Evolutionary conservation across 495 filamentous ascomycete genomes (phyloP).

Genomic region (Podospora fimiseda): DNA sequence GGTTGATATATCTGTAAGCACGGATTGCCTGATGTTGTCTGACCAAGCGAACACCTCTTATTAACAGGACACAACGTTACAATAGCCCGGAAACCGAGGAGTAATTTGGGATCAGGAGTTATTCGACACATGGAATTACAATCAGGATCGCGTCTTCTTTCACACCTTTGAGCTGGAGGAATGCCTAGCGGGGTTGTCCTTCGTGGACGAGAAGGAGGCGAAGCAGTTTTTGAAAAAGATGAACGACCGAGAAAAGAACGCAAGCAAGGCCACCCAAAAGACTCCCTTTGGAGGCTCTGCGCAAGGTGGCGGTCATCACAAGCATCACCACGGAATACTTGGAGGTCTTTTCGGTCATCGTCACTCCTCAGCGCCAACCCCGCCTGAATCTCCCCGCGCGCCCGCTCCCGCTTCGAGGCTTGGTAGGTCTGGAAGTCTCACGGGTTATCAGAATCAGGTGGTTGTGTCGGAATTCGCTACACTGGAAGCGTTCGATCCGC

Average conservation of each 20-base stretch:
- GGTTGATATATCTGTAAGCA: constrained; percentile 84
- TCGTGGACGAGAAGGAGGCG: constrained; percentile 93
- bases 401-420: constrained; percentile 46
- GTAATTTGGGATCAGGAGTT: constrained; percentile 99
- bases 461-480: constrained; percentile 49
- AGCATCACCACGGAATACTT: constrained; percentile 45
- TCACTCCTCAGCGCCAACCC: constrained; percentile 54
- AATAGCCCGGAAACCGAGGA: constrained; percentile 68
- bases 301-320: constrained; percentile 32
- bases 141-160: constrained; percentile 94
- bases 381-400: constrained; percentile 47
- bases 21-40: too few relatives aligned
- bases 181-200: constrained; percentile 82
- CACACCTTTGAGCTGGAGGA: constrained; percentile 94
- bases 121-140: constrained; percentile 88
- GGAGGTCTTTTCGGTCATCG: constrained; percentile 67
- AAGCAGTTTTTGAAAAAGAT: constrained; percentile 92
- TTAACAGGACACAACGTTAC: constrained; percentile 13
- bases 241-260: constrained; percentile 87
- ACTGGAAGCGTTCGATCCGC: constrained; percentile 76
- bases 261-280: constrained; percentile 72
- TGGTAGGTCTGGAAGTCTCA: constrained; percentile 39
- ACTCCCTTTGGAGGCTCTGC: constrained; percentile 66
- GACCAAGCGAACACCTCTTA: neutral
- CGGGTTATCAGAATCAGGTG: constrained; percentile 27